Conservation (phyloP, 331 rosid genomes). For the Rosa hybrid region DNA sequence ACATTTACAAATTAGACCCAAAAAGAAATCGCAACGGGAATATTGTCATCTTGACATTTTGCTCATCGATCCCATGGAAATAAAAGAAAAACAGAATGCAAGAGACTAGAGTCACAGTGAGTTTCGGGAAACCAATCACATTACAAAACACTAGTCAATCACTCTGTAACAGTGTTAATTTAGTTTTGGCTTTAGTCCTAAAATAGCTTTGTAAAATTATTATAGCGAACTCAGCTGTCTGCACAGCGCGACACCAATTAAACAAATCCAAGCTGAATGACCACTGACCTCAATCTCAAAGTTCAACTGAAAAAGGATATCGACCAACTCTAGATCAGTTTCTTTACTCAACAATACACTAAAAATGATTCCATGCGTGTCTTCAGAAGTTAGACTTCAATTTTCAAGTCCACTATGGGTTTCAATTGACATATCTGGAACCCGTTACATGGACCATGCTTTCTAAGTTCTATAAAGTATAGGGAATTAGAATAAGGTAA, state of each 20-base stretch:
- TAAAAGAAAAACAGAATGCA: not conserved
- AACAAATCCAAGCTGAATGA: not conserved
- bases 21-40: not conserved
- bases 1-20: not conserved
- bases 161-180: no score
- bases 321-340: not conserved
- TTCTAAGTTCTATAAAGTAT: not conserved
- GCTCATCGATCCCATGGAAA: not conserved
- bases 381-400: not conserved
- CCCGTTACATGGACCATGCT: not conserved
- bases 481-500: not conserved
- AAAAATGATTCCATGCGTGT: not conserved
- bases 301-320: not conserved
- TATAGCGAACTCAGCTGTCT: not conserved
- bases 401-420: not conserved
- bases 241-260: not conserved
- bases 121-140: no score
- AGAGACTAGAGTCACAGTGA: no score
- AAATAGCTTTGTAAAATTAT: not conserved
- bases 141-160: no score
- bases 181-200: not conserved
- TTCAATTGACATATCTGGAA: constrained; percentile 10
- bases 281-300: constrained; percentile 4
- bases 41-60: not conserved
- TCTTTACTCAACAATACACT: not conserved